These are phyloP conservation scores for Aspergillus udagawae DNA, from an alignment of 2,329 filamentous ascomycete genomes.

Conservation along the genomic window DNA sequence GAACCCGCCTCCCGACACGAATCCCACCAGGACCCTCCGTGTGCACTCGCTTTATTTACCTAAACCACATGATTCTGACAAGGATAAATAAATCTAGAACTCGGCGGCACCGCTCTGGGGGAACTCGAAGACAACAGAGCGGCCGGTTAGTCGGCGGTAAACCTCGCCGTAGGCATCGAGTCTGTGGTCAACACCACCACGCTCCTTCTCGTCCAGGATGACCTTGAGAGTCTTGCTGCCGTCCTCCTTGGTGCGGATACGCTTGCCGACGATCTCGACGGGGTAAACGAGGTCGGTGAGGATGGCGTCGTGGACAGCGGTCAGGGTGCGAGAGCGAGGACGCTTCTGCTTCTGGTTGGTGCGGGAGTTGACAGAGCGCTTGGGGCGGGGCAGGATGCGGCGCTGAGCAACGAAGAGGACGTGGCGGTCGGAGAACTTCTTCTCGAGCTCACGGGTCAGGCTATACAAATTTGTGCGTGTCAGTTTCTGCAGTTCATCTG, in stretches of 20 bases:
- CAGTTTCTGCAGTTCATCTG: slow-evolving; percentile 2
- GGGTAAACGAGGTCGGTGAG: slow-evolving; percentile 97
- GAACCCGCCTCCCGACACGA: slow-evolving; percentile 3
- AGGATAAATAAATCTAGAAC: slow-evolving; percentile 60
- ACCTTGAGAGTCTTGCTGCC: slow-evolving; percentile 98
- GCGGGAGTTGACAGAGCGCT: slow-evolving; percentile 95
- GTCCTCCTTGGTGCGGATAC: slow-evolving; percentile 97
- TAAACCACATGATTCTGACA: slow-evolving; percentile 10
- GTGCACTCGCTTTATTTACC: not conserved
- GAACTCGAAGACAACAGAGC: slow-evolving; percentile 97
- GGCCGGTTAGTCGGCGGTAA: slow-evolving; percentile 96
- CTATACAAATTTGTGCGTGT: slow-evolving; percentile 44
- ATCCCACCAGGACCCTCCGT: not conserved
- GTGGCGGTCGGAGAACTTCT: slow-evolving; percentile 99
- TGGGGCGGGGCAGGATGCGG: slow-evolving; percentile 97
- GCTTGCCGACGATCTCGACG: slow-evolving; percentile 99
- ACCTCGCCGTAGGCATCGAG: slow-evolving; percentile 99
- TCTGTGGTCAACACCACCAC: slow-evolving; percentile 97
- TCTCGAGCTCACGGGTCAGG: slow-evolving; percentile 99
- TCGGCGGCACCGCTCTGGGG: slow-evolving; percentile 75
- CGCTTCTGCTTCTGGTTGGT: slow-evolving; percentile 98
- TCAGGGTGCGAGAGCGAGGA: slow-evolving; percentile 94
- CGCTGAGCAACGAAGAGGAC: slow-evolving; percentile 98
- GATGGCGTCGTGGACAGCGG: slow-evolving; percentile 97
- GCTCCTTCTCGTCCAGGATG: slow-evolving; percentile 99